Evolutionary conservation across 306 rosid species (phyloP), one percentile per base, ranked within the genome.

Genomic region (Rubus parviflorus): DNA sequence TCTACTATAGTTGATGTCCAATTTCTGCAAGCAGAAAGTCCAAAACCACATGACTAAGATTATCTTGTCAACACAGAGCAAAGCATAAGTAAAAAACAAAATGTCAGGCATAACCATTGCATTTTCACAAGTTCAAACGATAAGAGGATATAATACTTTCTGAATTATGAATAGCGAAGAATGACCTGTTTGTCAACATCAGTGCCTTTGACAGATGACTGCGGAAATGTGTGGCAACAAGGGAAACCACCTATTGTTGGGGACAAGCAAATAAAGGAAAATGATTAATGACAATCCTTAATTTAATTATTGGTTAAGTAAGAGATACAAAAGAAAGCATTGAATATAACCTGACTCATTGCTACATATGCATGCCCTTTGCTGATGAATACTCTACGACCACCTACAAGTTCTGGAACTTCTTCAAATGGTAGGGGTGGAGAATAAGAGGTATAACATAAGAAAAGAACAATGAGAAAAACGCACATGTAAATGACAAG

Each of bases 381-480:
- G 30, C 85, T 88, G 72, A 92, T 67, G 86, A 82, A 90, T 68
- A 92, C 97, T 84, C 80, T 90, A 40, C 97, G 92, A 54, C 96
- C 88, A 87, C 91, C 92, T 52, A 92, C 96, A 64, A 95, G 99
- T 80, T 90, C 97, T 72, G 97, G 96, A 86, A 95, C 97, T 87
- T 92, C 99, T 88, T 92, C 93, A 82, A 87, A 95, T 12, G 97
- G 96, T 48, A 70, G 75, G 64, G 58, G 19, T 25, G 54, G 66
- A n/a, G 57, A 70, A 70, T 48, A n/a, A 58, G 54, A 63, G 30
- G 30, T 19, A 70, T 46, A 70, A 48, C 23, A 80, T 72, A 74
- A 75, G 85, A 25, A 25, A 25, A 52, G 11, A 14, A 7, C 53
- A 56, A 38, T 13, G 30, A 80, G 47, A 8, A 35, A 46, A 25